Base-by-base conservation (phyloP, 768 basidiomycete species). In the Cystobasidiopsis lactophilus region DNA sequence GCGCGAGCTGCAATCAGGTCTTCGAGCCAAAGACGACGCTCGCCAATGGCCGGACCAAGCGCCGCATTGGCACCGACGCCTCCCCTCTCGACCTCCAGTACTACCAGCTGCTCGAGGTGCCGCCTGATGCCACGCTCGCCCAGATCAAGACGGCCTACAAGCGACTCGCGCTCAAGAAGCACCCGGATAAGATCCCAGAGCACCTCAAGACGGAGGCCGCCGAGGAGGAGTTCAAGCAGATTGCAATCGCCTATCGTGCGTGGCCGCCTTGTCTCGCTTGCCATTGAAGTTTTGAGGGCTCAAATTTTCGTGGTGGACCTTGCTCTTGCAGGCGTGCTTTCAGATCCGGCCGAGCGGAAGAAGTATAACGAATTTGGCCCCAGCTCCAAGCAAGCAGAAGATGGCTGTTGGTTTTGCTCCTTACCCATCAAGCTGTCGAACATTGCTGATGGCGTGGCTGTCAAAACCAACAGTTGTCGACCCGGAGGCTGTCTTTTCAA, bases 141-240 rank as follows among this genome's bases (percentile, higher is more conserved):
- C 85, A 89, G 46, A 73, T 91, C 64, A 89, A 89, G 73, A 86
- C 82, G 64, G 81, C 86, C 2, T 89, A 91, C 68, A 77, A 86
- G 2, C 43, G 61, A 13, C 51, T 63, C 33, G 85, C 85, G 2
- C 86, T 91, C 67, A 85, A 85, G 66, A 77, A 80, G 61, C 85
- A 86, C 65, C 85, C 40, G 16, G 40, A 33, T 24, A 41, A 50
- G 23, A 45, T 85, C 0, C 85, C 88, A 73, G 88, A 88, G 72
- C 86, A 89, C 63, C 83, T 77, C 0, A 77, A 81, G 61, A 85
- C 88, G 66, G 85, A 83, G 0, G 66, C 72, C 24, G 84, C 86
- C 0, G 84, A 82, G 61, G 84, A 84, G 55, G 57, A 52, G 30
- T 68, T 68, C 56, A 60, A 61, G 53, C 74, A 80, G 57, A 85